Evolutionary conservation across 371 early-diverging fungal species (phyloP), one percentile per base, ranked within the genome.

Genomic region (Rhizomucor miehei): DNA sequence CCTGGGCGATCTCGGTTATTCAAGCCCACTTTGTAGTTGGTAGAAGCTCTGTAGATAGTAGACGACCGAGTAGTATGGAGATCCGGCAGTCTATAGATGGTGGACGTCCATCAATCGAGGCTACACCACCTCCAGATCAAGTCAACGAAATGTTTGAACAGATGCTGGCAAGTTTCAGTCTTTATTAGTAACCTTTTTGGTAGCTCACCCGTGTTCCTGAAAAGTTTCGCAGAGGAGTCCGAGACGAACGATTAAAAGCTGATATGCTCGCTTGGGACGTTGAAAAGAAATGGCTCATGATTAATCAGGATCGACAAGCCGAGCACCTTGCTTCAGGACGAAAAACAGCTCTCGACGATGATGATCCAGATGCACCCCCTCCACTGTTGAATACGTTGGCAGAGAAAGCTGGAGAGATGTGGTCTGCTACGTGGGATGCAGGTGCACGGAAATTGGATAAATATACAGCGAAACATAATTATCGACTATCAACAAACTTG

Each of bases 241-340:
- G 64, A 19, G 68, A 75, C 39, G 62, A 67, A 29, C 62, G 59
- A 21, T 58, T 49, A 16, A 64, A 57, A 47, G 58, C 56, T 1
- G 39, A 56, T 20, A 76, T 66, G 65, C 41, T 57, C 11, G 57
- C 62, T 11, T 64, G 70, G 51, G 69, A 67, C 49, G 49, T 56
- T 14, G 60, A 68, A 29, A 76, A 73, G 20, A 73, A 76, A 50
- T 76, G 77, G 77, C 56, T 71, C 8, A 71, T 76, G 73, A 59
- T 76, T 24, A 54, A 60, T 17, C 77, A 76, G 24, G 77, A 76
- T 52, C 61, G 60, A 21, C 59, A 65, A 56, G 71, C 73, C 3
- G 71, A 76, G 36, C 53, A 63, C 14, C 44, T 70, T n/a, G 68
- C 67, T 6, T 56, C 60, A 17, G 57, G 60, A 17, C 48, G 52